Percentiles rank a stretch among this genome's conserved stretches.
phyloP scores from a whole-genome alignment of 441 rosid genomes.

The Gossypium trilobum region DNA sequence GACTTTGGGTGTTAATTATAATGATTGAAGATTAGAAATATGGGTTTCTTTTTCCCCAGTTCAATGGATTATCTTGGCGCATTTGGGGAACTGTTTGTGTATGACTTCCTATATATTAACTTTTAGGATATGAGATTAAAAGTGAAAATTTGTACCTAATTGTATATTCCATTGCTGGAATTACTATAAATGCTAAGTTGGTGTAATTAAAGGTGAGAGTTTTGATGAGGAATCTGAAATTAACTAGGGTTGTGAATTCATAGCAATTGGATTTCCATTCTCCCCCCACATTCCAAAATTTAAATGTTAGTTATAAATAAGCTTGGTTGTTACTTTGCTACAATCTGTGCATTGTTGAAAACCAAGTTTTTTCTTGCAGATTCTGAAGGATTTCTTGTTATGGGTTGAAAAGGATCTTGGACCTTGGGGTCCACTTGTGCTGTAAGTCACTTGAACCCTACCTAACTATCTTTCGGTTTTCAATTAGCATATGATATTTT shows the following conservation, averaged over 20 bases:
- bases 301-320: neutral
- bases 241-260: neutral
- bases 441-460: constrained; percentile 45
- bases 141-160: neutral
- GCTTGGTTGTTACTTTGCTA: neutral
- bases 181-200: neutral
- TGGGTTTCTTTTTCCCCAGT: neutral
- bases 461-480: neutral
- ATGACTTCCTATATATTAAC: neutral
- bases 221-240: neutral
- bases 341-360: constrained; percentile 12
- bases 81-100: neutral
- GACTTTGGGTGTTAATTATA: neutral
- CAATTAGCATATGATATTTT: neutral
- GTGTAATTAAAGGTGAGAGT: neutral
- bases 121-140: neutral
- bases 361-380: constrained; percentile 34
- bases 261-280: neutral
- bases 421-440: constrained; percentile 87
- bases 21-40: neutral
- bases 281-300: neutral
- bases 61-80: neutral
- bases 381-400: constrained; percentile 75
- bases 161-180: neutral
- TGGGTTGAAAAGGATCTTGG: constrained; percentile 97